These are phyloP conservation scores for Arachis hypogaea DNA, from an alignment of 306 rosid species.

Conservation along the genomic window DNA sequence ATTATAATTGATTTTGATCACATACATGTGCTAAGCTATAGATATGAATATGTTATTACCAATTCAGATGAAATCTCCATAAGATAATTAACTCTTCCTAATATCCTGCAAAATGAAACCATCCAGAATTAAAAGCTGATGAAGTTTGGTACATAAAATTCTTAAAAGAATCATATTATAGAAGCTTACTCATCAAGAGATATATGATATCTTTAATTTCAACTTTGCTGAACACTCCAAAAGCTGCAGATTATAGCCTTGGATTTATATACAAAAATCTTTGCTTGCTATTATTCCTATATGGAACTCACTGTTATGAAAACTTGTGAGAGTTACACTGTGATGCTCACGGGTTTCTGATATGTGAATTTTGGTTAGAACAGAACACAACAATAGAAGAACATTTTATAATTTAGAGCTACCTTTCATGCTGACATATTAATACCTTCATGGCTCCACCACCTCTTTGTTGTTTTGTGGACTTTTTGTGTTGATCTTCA, in stretches of 20 bases:
- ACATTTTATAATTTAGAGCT: constrained; percentile 34
- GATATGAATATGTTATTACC: constrained; percentile 47
- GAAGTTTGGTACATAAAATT: constrained; percentile 19
- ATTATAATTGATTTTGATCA: neutral
- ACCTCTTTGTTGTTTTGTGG: constrained; percentile 62
- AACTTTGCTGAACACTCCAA: constrained; percentile 8
- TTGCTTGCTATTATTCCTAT: too few relatives aligned
- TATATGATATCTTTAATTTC: constrained; percentile 14
- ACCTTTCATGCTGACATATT: constrained; percentile 59
- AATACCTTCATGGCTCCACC: constrained; percentile 27
- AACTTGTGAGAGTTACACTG: constrained; percentile 42
- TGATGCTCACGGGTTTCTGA: constrained; percentile 49
- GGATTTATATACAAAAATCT: constrained; percentile 9
- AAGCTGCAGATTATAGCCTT: constrained; percentile 28
- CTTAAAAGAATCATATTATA: neutral
- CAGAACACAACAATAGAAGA: constrained; percentile 20
- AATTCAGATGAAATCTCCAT: constrained; percentile 75
- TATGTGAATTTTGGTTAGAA: constrained; percentile 48
- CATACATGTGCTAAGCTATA: too few relatives aligned
- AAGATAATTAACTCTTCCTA: constrained; percentile 36
- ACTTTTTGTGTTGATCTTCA: constrained; percentile 70
- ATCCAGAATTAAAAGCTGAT: constrained; percentile 8
- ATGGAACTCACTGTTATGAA: constrained; percentile 25
- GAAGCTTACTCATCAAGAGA: constrained; percentile 46
- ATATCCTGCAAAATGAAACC: constrained; percentile 34